Conservation (phyloP, 257 asterid species). For the Oldenlandia corymbosa region DNA sequence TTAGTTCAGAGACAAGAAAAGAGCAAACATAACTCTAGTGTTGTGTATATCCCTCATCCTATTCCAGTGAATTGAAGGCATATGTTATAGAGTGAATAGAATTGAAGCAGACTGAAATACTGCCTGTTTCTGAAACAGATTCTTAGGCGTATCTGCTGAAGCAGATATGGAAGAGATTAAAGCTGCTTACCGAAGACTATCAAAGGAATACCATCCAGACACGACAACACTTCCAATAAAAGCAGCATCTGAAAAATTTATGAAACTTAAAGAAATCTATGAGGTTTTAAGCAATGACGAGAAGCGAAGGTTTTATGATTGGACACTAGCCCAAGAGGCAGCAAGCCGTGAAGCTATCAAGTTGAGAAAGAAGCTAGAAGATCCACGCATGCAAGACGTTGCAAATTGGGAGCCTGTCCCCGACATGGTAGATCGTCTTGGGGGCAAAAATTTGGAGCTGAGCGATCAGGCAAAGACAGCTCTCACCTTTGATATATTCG, state of each 20-base stretch:
- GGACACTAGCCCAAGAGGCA: slow-evolving; percentile 84
- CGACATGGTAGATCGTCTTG: slow-evolving; percentile 81
- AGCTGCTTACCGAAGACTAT: slow-evolving; percentile 70
- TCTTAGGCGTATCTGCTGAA: slow-evolving; percentile 62
- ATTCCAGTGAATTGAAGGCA: not conserved
- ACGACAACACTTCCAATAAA: slow-evolving; percentile 83
- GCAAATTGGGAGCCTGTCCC: slow-evolving; percentile 51
- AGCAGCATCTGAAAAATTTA: slow-evolving; percentile 78
- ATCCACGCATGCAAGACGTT: slow-evolving; percentile 56
- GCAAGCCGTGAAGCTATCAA: slow-evolving; percentile 78
- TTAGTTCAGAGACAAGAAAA: not conserved
- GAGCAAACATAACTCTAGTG: not conserved
- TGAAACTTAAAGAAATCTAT: slow-evolving; percentile 60
- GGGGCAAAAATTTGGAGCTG: slow-evolving; percentile 83
- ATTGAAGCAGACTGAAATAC: not conserved
- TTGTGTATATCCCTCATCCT: not conserved
- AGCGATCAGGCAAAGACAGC: slow-evolving; percentile 79
- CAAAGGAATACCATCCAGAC: slow-evolving; percentile 94
- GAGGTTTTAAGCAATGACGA: slow-evolving; percentile 59
- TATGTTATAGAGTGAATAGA: not conserved
- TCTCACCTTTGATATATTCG: slow-evolving; percentile 67
- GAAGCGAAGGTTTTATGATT: slow-evolving; percentile 66
- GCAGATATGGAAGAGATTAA: slow-evolving; percentile 84
- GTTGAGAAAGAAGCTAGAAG: slow-evolving; percentile 65
- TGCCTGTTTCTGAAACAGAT: slow-evolving; percentile 32